These are phyloP conservation scores for Megacollybia marginata DNA, from an alignment of 768 basidiomycete genomes.

Conservation along the genomic window DNA sequence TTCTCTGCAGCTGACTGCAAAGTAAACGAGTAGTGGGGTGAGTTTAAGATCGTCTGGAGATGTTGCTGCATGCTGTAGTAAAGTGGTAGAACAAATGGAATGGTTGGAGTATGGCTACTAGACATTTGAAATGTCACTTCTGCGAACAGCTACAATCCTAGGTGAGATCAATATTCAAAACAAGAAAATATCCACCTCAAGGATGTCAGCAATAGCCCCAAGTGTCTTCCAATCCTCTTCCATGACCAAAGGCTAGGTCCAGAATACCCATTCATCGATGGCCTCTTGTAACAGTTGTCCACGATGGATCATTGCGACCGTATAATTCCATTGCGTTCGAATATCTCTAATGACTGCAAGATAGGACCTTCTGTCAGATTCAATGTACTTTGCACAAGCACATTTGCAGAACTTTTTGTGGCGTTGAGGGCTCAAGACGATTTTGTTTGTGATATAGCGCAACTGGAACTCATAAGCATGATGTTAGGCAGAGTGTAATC, in stretches of 20 bases:
- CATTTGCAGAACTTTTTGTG: too few relatives aligned
- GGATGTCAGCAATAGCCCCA: conserved; percentile 8
- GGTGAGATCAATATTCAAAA: not conserved
- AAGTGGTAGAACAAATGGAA: conserved; percentile 23
- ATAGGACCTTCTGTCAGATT: not conserved
- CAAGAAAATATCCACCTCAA: conserved; percentile 11
- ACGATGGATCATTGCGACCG: conserved; percentile 23
- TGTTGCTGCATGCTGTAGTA: conserved; percentile 18
- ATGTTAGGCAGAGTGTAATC: too few relatives aligned
- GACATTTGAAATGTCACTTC: conserved; percentile 22
- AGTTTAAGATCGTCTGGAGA: conserved; percentile 4
- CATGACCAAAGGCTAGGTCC: conserved; percentile 10
- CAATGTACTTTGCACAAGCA: too few relatives aligned
- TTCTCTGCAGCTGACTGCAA: conserved; percentile 13
- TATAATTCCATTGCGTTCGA: conserved; percentile 25
- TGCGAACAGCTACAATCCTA: conserved; percentile 18
- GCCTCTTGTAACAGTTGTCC: conserved; percentile 17
- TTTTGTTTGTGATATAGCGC: not conserved
- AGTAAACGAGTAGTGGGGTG: not conserved
- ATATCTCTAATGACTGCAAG: conserved; percentile 25
- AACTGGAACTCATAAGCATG: not conserved
- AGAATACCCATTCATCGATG: conserved; percentile 22
- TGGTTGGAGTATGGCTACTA: conserved; percentile 13
- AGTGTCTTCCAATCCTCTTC: conserved; percentile 13
- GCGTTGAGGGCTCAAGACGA: too few relatives aligned